Evolutionary conservation across 1,284 basidiomycete species (phyloP).

Genomic region (Malassezia nana): DNA sequence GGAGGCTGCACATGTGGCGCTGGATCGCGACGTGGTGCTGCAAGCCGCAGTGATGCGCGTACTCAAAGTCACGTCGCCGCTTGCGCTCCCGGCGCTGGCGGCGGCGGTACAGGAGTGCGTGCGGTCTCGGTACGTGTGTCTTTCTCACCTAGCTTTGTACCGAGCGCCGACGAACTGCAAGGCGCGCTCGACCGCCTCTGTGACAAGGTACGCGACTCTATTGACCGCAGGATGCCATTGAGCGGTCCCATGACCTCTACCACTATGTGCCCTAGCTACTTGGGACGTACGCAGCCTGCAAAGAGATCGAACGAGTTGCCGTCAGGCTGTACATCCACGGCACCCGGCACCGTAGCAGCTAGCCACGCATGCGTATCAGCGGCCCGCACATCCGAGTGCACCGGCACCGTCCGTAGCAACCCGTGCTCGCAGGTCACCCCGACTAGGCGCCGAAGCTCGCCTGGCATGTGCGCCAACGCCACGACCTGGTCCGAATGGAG

Average conservation of each 20-base stretch:
- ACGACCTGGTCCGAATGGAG: slow-evolving; percentile 59
- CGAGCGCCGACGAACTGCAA: slow-evolving; percentile 44
- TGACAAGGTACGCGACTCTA: slow-evolving; percentile 23
- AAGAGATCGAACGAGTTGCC: slow-evolving; percentile 95
- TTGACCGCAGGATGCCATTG: slow-evolving; percentile 32
- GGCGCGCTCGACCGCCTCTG: slow-evolving; percentile 45
- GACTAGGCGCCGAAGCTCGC: slow-evolving; percentile 60
- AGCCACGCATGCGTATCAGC: slow-evolving; percentile 29
- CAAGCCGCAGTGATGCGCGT: slow-evolving; percentile 68
- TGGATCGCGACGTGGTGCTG: slow-evolving; percentile 72
- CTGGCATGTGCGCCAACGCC: not conserved
- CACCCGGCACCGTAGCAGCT: slow-evolving; percentile 20
- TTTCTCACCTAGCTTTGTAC: slow-evolving; percentile 21
- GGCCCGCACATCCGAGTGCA: slow-evolving; percentile 20
- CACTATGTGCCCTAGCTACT: slow-evolving; percentile 38
- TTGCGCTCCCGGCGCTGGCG: slow-evolving; percentile 38
- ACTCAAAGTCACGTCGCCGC: slow-evolving; percentile 43
- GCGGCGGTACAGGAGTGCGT: slow-evolving; percentile 32
- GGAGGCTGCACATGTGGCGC: slow-evolving; percentile 71
- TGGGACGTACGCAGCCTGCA: slow-evolving; percentile 63
- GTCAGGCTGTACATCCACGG: slow-evolving; percentile 70
- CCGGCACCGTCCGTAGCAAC: slow-evolving; percentile 67
- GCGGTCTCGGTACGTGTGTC: not conserved
- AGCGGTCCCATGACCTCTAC: slow-evolving; percentile 42
- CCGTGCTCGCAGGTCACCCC: slow-evolving; percentile 82